phyloP scores from a whole-genome alignment of 352 stramenopile species.

The Phytopythium chamaehyphon region DNA sequence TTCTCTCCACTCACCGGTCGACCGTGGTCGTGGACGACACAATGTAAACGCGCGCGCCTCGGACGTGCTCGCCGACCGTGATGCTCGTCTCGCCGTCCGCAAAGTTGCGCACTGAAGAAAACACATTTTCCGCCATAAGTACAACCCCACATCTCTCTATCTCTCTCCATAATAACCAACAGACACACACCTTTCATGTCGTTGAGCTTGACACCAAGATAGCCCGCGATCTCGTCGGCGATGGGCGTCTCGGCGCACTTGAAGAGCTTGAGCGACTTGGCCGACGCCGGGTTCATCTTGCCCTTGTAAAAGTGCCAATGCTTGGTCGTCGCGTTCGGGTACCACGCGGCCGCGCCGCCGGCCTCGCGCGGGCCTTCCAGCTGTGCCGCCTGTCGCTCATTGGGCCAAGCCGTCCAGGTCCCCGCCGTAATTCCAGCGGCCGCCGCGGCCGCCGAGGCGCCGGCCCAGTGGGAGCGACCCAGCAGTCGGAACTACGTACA shows the following conservation, averaged over 20 bases:
- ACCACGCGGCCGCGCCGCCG: constrained; percentile 32
- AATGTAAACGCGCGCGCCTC: constrained; percentile 83
- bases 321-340: constrained; percentile 81
- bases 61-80: constrained; percentile 70
- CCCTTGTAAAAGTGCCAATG: constrained; percentile 88
- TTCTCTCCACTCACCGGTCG: constrained; percentile 42
- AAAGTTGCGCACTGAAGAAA: constrained; percentile 61
- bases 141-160: no score
- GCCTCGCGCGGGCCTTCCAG: constrained; percentile 7
- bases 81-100: constrained; percentile 84
- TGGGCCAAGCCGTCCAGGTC: constrained; percentile 24
- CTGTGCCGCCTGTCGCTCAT: constrained; percentile 16
- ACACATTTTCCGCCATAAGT: no score
- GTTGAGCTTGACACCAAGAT: constrained; percentile 77
- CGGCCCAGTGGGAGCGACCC: constrained; percentile 8
- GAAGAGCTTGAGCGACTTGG: constrained; percentile 88
- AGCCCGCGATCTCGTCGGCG: constrained; percentile 78
- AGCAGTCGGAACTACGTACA: constrained; percentile 32
- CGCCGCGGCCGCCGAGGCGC: constrained; percentile 23
- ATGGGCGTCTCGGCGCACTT: constrained; percentile 86
- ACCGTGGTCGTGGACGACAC: constrained; percentile 84
- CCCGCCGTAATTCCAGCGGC: constrained; percentile 13
- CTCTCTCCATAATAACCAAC: not conserved
- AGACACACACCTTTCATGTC: constrained; percentile 50
- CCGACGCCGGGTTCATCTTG: constrained; percentile 77